phyloP scores from a whole-genome alignment of 441 rosid genomes.

The Daphne laureola region DNA sequence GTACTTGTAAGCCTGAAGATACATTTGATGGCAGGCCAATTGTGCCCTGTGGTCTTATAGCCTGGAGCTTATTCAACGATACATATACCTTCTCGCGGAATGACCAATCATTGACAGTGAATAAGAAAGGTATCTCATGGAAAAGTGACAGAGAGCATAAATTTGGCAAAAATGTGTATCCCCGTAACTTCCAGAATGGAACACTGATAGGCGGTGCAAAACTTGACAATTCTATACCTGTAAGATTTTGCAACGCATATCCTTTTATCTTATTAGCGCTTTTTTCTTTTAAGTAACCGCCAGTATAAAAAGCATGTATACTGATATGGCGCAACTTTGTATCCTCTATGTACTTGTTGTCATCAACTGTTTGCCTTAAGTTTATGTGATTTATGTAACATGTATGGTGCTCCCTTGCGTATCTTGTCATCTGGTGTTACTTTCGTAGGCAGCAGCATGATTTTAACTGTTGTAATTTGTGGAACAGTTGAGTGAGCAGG shows the following conservation, averaged over 20 bases:
- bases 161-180: constrained; percentile 67
- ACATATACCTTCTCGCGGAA: constrained; percentile 52
- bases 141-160: constrained; percentile 82
- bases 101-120: constrained; percentile 35
- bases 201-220: constrained; percentile 43
- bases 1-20: constrained; percentile 60
- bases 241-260: constrained; percentile 23
- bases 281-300: neutral
- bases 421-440: no score
- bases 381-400: no score
- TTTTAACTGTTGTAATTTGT: constrained; percentile 9
- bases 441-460: neutral
- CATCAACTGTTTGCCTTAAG: no score
- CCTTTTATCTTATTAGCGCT: neutral
- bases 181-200: constrained; percentile 58
- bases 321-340: neutral
- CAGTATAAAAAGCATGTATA: neutral
- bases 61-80: constrained; percentile 97
- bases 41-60: constrained; percentile 91
- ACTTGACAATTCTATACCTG: constrained; percentile 42
- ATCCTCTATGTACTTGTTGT: neutral
- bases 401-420: no score
- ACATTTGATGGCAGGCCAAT: constrained; percentile 25
- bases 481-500: constrained; percentile 75
- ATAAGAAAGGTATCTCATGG: constrained; percentile 72